Evolutionary conservation across 148 eudicot genomes (phyloP).

Genomic region (Agrostemma githago): DNA sequence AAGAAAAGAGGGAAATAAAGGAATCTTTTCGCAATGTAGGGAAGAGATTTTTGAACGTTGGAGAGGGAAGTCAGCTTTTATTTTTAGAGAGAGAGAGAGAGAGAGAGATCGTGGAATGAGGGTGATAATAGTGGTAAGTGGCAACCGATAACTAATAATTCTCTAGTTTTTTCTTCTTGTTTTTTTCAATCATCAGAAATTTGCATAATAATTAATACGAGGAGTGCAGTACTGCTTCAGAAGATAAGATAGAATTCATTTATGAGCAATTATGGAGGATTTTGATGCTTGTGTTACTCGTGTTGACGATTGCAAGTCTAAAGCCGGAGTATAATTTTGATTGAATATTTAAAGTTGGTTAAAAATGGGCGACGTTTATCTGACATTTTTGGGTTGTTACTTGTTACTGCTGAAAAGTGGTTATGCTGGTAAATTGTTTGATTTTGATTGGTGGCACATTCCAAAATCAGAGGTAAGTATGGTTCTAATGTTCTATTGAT

Average conservation of each 20-base stretch:
- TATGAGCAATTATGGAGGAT: not conserved
- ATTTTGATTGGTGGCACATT: not conserved
- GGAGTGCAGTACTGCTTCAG: not conserved
- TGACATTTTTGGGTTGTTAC: not conserved
- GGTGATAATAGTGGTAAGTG: constrained; percentile 5
- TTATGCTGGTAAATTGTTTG: not conserved
- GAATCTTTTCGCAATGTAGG: constrained; percentile 5
- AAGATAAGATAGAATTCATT: not conserved
- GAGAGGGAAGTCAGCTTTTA: constrained; percentile 23
- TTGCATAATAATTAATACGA: not conserved
- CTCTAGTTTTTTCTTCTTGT: not conserved
- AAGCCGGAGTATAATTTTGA: not conserved
- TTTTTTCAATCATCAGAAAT: not conserved
- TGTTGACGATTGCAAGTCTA: not conserved
- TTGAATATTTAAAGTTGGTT: not conserved
- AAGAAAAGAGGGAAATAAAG: not conserved
- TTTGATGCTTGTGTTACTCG: not conserved
- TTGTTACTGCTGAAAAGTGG: too few relatives aligned
- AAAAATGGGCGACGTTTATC: not conserved
- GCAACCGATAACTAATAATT: not conserved
- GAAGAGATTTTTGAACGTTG: constrained; percentile 26
- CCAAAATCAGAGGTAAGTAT: not conserved
- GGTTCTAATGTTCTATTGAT: not conserved
- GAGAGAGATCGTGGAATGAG: not conserved
- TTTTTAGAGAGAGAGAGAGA: constrained; percentile 12